Base-by-base conservation (phyloP, 306 rosid species). In the Fragaria nilgerrensis region DNA sequence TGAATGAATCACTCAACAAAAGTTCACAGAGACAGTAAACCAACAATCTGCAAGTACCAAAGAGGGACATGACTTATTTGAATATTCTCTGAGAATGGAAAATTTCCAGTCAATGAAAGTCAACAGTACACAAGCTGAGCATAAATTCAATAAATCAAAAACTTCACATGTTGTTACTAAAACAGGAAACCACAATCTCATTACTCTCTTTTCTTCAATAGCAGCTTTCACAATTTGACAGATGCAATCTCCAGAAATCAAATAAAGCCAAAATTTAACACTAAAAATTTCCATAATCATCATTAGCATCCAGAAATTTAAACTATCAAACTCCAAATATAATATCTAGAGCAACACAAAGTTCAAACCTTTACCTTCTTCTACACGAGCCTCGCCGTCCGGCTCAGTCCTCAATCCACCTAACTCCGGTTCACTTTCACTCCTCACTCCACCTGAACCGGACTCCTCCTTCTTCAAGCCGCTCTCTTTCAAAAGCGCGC, bases 401-500 rank as follows among this genome's bases (percentile, higher is more conserved):
- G 66, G 66, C 13, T 59, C 68, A 32, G 68, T 27, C 68, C 20
- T 27, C 20, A 14, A 5, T 5, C 37, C 66, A 61, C 66, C 66
- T 32, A 13, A 23, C 13, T 12, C 66, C 66, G 66, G 66, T 11
- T 61, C n/a, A 32, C 41, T 14, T 23, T 25, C 68, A 15, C 41
- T 29, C 39, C 20, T 32, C 22, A 32, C n/a, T 7, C 43, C 68
- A 63, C 68, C 68, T 5, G 37, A 59, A 63, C 58, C 76, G 19
- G 58, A 5, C 68, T 75, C 80, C 69, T 75, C 80, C 25, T n/a
- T 27, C 43, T 20, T 70, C 19, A 69, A 36, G 23, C 39, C 81
- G 11, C 49, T 61, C 76, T 84, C 90, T 59, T 74, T 56, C 19
- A 89, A 66, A 78, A 89, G 76, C 1, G 89, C 78, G 71, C 86